Evolutionary conservation across 78 protist species (phyloP), one percentile per base, ranked within the genome.

Genomic region (Neovahlkampfia damariscottae): DNA sequence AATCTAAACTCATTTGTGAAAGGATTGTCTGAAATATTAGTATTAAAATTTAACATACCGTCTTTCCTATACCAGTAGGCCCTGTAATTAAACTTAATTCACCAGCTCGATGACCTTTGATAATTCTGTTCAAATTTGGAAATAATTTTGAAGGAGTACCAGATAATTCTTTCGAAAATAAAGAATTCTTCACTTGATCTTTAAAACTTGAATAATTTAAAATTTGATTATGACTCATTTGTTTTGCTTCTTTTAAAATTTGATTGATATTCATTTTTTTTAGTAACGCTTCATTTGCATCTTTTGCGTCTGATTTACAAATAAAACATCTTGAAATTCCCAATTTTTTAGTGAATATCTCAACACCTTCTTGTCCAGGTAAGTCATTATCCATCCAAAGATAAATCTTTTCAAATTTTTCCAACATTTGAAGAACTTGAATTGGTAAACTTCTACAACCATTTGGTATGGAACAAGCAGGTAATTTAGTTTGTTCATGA

Each of bases 81-180:
- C 94, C 94, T 9, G 94, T 85, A 38, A 90, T 38, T 0, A 90
- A 37, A 1, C 91, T 87, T 39, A 90, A 31, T 36, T 89, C 93
- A 0, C 93, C 93, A 6, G 78, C 38, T n/a, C 93, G 40, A 36
- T 82, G 93, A 30, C 93, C 93, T 75, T 84, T 87, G 30, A 88
- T 27, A 2, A 83, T 1, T 19, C 50, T 40, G 29, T 70, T 86
- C 35, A 87, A 79, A 10, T 75, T 41, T 1, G 89, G 90, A 41
- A 88, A 70, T 76, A 85, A 70, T 34, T 59, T 7, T 37, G 71
- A 39, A 34, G 66, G 81, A 8, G 77, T 70, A 3, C 89, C 89
- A n/a, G 38, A 41, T 8, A 86, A 82, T 2, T 19, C 58, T 7
- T 40, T 32, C 36, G 91, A 87, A 50, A 83, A 39, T 10, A 86